Conservation (phyloP, 257 asterid species). For the Ilex aquifolium region DNA sequence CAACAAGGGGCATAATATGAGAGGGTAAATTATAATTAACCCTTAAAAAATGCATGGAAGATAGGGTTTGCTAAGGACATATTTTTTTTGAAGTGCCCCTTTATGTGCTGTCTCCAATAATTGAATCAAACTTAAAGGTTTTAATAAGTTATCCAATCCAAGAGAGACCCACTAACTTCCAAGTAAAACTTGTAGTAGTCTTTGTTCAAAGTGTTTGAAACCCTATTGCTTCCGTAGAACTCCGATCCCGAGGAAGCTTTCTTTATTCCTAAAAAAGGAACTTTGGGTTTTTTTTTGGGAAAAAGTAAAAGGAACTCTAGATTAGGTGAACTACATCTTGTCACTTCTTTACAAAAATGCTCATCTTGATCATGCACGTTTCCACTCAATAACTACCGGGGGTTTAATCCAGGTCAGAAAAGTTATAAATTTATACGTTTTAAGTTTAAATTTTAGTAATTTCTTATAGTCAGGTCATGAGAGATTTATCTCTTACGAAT, state of each 20-base stretch:
- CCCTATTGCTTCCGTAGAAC: constrained; percentile 10
- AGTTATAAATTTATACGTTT: no score
- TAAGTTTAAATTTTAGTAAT: no score
- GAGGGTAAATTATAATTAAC: no score
- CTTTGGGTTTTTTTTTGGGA: no score
- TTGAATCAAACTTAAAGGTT: constrained; percentile 11
- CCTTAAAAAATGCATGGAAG: no score
- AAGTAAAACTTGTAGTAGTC: background rate
- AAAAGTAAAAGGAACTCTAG: background rate
- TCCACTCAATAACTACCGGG: background rate
- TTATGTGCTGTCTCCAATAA: constrained; percentile 20
- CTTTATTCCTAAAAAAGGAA: background rate
- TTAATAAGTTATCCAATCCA: constrained; percentile 9
- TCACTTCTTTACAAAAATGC: constrained; percentile 1
- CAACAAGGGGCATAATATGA: no score
- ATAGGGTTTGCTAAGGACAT: no score
- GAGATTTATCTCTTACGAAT: no score
- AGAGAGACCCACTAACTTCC: constrained; percentile 5
- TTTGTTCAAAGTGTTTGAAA: constrained; percentile 8
- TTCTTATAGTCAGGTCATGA: no score
- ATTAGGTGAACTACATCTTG: constrained; percentile 21
- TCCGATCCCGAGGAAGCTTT: constrained; percentile 10
- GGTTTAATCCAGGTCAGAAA: no score
- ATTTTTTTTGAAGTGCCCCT: background rate
- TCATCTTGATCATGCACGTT: constrained; percentile 2